Evolutionary conservation across 2,329 filamentous ascomycete species (phyloP), one percentile per base, ranked within the genome.

Genomic region (Calonectria multiphialidica): DNA sequence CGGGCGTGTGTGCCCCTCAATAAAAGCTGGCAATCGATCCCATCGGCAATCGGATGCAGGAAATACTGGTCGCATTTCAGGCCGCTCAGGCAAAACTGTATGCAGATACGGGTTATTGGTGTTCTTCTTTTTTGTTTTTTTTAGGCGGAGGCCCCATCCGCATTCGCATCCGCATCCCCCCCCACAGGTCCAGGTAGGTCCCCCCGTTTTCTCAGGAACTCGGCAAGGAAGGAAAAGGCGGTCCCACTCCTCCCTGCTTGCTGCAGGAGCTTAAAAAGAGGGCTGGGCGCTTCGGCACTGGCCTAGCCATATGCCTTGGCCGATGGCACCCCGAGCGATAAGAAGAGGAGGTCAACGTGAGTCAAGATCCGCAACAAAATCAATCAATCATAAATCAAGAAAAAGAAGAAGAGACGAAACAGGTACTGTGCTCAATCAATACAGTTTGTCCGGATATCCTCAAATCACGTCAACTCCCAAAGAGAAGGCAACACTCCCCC

Each of bases 211-310:
- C 44, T 47, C 44, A 47, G 44, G 44, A 47, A 47, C 44, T 47
- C 44, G 44, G 44, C 44, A 47, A 45, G n/a, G 53, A 25, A 16
- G 16, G 30, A n/a, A 13, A n/a, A n/a, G n/a, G n/a, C n/a, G n/a
- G 49, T 53, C 15, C 25, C 45, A 5, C 3, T 7, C 16, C 33
- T 23, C 45, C 53, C 53, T 40, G 53, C 53, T 23, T 18, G 30
- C 40, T 59, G 53, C 53, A 59, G 37, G 53, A 59, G 53, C 53
- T 59, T 59, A 59, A 59, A 59, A 59, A 59, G 53, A 59, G 53
- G 53, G 53, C 53, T 59, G 33, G 35, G 53, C 53, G 35, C 25
- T 59, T 59, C 21, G 53, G 33, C 15, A 59, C 53, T 59, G 53
- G 6, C 33, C 15, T 23, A 18, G 33, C 33, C 8, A 8, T 37